These are phyloP conservation scores for Nidula microcarpa DNA, from an alignment of 768 basidiomycete species.

Conservation along the genomic window DNA sequence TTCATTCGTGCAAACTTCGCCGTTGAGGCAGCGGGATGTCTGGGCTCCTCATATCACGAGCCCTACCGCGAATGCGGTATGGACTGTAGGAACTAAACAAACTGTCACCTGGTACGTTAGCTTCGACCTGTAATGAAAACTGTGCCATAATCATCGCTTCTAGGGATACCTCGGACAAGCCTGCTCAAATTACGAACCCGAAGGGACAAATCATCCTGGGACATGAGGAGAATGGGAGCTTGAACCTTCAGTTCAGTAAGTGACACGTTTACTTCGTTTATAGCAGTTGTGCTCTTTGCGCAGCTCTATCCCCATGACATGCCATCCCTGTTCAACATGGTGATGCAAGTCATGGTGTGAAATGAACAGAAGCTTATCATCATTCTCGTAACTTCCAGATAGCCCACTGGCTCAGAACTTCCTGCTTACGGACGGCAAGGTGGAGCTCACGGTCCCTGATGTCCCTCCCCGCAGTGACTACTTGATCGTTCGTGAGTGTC, in stretches of 20 bases:
- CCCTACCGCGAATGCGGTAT: slow-evolving; percentile 43
- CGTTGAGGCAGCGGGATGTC: slow-evolving; percentile 38
- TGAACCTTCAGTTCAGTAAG: slow-evolving; percentile 55
- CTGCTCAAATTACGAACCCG: slow-evolving; percentile 44
- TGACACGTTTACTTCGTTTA: slow-evolving; percentile 1
- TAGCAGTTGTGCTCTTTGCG: too few relatives aligned
- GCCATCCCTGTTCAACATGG: background rate
- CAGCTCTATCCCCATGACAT: too few relatives aligned
- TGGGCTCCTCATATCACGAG: slow-evolving; percentile 47
- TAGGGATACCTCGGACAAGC: slow-evolving; percentile 51
- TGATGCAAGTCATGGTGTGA: background rate
- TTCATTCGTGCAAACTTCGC: slow-evolving; percentile 27
- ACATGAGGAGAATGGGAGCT: slow-evolving; percentile 36
- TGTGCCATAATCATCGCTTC: background rate
- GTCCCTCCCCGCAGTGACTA: slow-evolving; percentile 45
- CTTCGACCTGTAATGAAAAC: background rate
- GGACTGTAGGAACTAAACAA: slow-evolving; percentile 43
- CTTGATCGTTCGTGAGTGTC: slow-evolving; percentile 59
- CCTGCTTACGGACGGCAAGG: slow-evolving; percentile 45
- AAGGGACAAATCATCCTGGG: slow-evolving; percentile 52
- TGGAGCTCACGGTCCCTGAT: slow-evolving; percentile 49
- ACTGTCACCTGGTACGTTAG: slow-evolving; percentile 52
- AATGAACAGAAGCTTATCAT: background rate
- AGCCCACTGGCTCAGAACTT: slow-evolving; percentile 56
- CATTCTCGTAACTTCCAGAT: slow-evolving; percentile 28